A percentile compares a stretch with the other conserved stretches of the same genome.
Conservation (phyloP, 305 asterid species). For the Fraxinus dipetala region DNA sequence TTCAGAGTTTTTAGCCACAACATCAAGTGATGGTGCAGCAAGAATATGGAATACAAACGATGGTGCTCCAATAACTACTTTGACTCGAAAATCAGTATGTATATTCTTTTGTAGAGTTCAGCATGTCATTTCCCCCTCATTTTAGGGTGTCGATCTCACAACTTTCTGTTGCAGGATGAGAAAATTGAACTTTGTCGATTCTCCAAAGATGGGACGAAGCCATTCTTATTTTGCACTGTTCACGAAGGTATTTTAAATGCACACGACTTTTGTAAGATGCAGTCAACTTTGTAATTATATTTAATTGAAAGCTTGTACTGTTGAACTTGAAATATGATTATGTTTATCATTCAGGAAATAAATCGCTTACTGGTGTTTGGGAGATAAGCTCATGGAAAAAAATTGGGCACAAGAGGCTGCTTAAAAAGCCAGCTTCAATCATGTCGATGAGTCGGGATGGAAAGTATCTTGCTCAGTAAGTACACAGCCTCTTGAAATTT, state of each 20-base stretch:
- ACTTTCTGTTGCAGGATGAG: constrained; percentile 61
- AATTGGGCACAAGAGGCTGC: constrained; percentile 75
- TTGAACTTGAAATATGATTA: constrained; percentile 22
- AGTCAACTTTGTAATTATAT: constrained; percentile 10
- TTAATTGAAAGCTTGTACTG: constrained; percentile 14
- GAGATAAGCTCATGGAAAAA: constrained; percentile 86
- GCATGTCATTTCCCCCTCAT: constrained; percentile 6
- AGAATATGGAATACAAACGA: constrained; percentile 85
- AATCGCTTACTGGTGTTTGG: constrained; percentile 67
- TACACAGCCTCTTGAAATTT: constrained; percentile 15
- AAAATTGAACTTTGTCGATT: constrained; percentile 81
- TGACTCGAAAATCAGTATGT: constrained; percentile 72
- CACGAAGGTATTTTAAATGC: constrained; percentile 52
- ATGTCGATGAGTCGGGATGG: constrained; percentile 89
- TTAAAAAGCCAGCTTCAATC: constrained; percentile 69
- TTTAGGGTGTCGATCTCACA: constrained; percentile 17
- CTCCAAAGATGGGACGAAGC: constrained; percentile 94
- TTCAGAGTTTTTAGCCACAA: constrained; percentile 83
- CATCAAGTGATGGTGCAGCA: constrained; percentile 89
- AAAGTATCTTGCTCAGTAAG: constrained; percentile 90
- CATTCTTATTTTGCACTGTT: constrained; percentile 75
- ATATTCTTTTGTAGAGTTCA: constrained; percentile 9
- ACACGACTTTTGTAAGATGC: not conserved
- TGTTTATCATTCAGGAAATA: constrained; percentile 55
- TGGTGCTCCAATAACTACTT: constrained; percentile 71